Base-by-base conservation (phyloP, 768 basidiomycete genomes). In the Boletus rubescentipes region DNA sequence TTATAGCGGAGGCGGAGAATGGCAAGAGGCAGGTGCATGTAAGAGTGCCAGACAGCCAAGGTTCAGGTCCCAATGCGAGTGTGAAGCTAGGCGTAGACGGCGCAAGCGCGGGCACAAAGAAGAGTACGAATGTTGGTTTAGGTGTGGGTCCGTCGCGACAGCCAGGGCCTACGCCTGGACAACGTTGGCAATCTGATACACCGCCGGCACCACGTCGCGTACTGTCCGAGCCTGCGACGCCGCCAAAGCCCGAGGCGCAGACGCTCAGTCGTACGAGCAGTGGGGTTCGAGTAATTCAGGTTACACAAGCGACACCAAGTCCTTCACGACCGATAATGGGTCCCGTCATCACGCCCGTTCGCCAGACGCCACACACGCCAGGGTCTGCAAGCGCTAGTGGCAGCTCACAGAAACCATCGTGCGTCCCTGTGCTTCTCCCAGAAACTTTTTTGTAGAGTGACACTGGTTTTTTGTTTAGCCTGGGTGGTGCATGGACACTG, bases 1-100 rank as follows among this genome's bases (percentile, higher is more conserved):
- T 98, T 53, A 91, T 98, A 82, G 90, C 87, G 0, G 94, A 94
- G 68, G 80, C 86, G 1, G 83, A 78, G 44, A 72, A 63, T 15
- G 67, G 55, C 30, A 69, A 61, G 50, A 62, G 46, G 15, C 52
- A 54, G 18, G 52, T 46, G 31, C 35, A 57, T 31, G 20, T 34
- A 32, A 37, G 31, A 18, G 14, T 46, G 18, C 18, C 50, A 5
- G 44, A 62, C 46, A 16, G 35, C 10, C 53, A n/a, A 37, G 45
- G 51, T 21, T 23, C 53, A 15, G 18, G 36, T 39, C 29, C 14
- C 2, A 9, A 21, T 18, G 35, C 23, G 5, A 39, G 44, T 15
- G 11, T 7, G 14, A 35, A 16, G 35, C 35, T 4, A 20, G 34
- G 35, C 2, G 8, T 4, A 15, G 48, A 30, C 11, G 12, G 14